Percentiles rank a stretch among this genome's conserved stretches.
Evolutionary conservation across 2,329 filamentous ascomycete species (phyloP).

Genomic region (Emydomyces testavorans): DNA sequence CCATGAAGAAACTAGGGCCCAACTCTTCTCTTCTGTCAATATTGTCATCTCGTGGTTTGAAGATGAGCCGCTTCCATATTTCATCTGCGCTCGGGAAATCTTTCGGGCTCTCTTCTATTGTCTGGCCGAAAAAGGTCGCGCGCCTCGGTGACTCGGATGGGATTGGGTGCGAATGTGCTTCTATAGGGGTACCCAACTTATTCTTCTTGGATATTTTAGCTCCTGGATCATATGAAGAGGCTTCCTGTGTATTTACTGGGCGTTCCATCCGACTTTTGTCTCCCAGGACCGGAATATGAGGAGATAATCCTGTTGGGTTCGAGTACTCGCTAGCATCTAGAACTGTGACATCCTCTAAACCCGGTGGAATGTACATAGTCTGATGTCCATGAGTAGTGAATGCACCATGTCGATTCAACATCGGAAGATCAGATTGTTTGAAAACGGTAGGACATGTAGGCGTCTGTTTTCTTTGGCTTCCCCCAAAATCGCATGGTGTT

Average conservation of each 20-base stretch:
- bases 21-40: neutral
- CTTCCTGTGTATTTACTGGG: neutral
- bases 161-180: neutral
- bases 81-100: constrained; percentile 3
- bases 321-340: neutral
- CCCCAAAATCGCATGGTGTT: neutral
- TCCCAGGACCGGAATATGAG: neutral
- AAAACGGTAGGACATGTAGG: neutral
- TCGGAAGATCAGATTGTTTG: neutral
- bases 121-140: constrained; percentile 5
- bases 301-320: neutral
- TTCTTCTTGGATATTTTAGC: neutral
- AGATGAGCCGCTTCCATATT: constrained; percentile 10
- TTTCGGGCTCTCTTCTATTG: neutral
- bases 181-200: neutral
- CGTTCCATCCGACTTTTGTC: neutral
- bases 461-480: neutral
- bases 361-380: constrained; percentile 9
- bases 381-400: constrained; percentile 1
- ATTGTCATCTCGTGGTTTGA: neutral
- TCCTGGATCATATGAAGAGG: neutral
- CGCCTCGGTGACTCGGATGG: neutral
- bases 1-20: neutral
- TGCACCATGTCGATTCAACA: constrained; percentile 9
- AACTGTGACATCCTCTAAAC: neutral